These are phyloP conservation scores for Beauveria caledonica DNA, from an alignment of 2,329 filamentous ascomycete genomes.

Conservation along the genomic window DNA sequence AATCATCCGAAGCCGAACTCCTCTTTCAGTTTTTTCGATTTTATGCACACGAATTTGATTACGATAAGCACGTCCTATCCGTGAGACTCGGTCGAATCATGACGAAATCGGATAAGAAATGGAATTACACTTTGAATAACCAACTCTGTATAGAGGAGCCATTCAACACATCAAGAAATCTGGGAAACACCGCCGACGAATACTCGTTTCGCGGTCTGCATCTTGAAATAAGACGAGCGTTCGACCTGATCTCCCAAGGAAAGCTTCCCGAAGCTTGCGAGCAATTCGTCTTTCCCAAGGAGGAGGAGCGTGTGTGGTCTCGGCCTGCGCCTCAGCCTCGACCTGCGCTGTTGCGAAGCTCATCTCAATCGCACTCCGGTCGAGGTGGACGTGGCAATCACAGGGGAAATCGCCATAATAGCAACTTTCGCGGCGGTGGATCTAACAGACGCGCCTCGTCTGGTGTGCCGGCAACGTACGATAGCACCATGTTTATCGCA, in stretches of 20 bases:
- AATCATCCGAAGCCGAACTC: slow-evolving; percentile 74
- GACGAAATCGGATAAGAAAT: slow-evolving; percentile 78
- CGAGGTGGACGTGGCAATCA: slow-evolving; percentile 42
- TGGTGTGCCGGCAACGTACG: slow-evolving; percentile 38
- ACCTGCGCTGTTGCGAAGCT: slow-evolving; percentile 50
- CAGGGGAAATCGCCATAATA: slow-evolving; percentile 39
- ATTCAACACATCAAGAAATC: slow-evolving; percentile 81
- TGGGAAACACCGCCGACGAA: slow-evolving; percentile 94
- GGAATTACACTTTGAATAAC: slow-evolving; percentile 73
- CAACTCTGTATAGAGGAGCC: slow-evolving; percentile 92
- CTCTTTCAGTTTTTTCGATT: slow-evolving; percentile 93
- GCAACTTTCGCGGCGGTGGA: slow-evolving; percentile 33
- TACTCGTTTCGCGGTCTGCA: slow-evolving; percentile 90
- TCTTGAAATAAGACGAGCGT: slow-evolving; percentile 79
- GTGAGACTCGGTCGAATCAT: slow-evolving; percentile 73
- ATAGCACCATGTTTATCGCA: slow-evolving; percentile 39
- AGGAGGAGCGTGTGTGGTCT: slow-evolving; percentile 59
- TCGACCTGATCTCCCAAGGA: slow-evolving; percentile 68
- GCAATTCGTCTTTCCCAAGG: slow-evolving; percentile 78
- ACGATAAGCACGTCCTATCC: slow-evolving; percentile 75
- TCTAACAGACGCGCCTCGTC: slow-evolving; percentile 46
- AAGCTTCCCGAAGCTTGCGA: slow-evolving; percentile 81
- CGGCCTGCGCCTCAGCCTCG: slow-evolving; percentile 47
- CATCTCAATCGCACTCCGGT: slow-evolving; percentile 48
- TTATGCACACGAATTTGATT: slow-evolving; percentile 90